Conservation (phyloP, 2,329 filamentous ascomycete species). For the Ascochyta koolunga region DNA sequence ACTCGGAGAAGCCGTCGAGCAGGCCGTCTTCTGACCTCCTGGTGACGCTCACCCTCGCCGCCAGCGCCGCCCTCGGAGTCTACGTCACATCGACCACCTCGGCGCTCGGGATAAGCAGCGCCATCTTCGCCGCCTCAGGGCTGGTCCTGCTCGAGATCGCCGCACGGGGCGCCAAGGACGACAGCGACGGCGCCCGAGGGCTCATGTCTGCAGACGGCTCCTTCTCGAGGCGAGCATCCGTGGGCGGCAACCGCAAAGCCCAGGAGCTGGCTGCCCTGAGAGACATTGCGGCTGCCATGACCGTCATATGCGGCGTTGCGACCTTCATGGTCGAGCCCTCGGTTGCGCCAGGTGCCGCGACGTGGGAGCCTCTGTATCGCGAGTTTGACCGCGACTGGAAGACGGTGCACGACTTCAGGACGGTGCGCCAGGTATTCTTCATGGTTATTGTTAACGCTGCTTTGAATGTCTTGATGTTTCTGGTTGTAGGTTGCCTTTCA, state of each 20-base stretch:
- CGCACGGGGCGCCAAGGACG: conserved; percentile 31
- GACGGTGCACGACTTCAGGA: conserved; percentile 32
- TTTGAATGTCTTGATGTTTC: conserved; percentile 37
- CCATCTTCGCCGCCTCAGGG: conserved; percentile 49
- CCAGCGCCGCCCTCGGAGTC: conserved; percentile 43
- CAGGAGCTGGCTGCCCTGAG: conserved; percentile 36
- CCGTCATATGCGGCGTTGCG: conserved; percentile 35
- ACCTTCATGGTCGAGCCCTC: conserved; percentile 38
- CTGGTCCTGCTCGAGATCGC: conserved; percentile 51
- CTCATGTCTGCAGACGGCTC: conserved; percentile 46
- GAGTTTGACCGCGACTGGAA: conserved; percentile 36
- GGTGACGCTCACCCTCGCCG: conserved; percentile 43
- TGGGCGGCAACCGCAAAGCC: conserved; percentile 30
- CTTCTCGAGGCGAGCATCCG: conserved; percentile 31
- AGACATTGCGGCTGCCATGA: conserved; percentile 37
- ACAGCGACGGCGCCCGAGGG: conserved; percentile 31
- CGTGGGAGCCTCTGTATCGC: conserved; percentile 37
- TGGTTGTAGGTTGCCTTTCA: conserved; percentile 44
- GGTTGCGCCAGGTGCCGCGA: conserved; percentile 29
- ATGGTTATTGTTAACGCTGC: conserved; percentile 33
- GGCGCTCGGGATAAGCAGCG: conserved; percentile 51
- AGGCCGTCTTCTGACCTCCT: conserved; percentile 40
- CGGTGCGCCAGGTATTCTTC: conserved; percentile 33
- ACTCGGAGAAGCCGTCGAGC: conserved; percentile 27
- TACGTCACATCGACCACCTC: conserved; percentile 44